phyloP scores from a whole-genome alignment of 805 yeast species.

The Pichia paraexigua region DNA sequence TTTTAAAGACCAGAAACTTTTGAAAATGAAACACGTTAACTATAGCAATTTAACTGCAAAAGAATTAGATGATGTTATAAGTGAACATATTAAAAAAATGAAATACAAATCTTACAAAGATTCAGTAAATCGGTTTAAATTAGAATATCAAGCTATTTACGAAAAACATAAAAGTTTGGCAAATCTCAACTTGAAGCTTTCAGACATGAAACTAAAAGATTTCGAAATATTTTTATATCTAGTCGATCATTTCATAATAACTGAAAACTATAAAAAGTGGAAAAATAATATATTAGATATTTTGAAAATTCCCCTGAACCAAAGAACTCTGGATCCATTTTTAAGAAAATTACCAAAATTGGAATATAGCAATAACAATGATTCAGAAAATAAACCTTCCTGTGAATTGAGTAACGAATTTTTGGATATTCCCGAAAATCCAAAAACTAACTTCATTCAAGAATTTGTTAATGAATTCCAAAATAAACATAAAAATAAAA shows the following conservation, averaged over 20 bases:
- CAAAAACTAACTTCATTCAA: background rate
- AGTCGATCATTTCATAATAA: background rate
- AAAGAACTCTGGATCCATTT: background rate
- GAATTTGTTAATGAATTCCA: background rate
- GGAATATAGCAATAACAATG: background rate
- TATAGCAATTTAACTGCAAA: background rate
- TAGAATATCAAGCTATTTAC: background rate
- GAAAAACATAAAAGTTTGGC: background rate
- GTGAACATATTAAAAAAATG: background rate
- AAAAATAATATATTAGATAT: background rate
- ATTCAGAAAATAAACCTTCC: background rate
- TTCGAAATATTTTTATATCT: background rate
- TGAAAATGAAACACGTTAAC: background rate
- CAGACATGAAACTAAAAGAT: background rate
- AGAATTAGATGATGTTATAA: background rate
- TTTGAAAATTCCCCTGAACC: background rate
- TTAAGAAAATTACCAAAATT: background rate
- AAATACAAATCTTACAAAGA: background rate
- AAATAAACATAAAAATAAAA: background rate
- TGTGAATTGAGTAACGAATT: background rate
- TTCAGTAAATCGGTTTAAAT: background rate
- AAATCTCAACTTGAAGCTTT: background rate
- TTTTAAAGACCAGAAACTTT: background rate
- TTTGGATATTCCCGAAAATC: background rate
- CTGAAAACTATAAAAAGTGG: background rate